Percentiles rank a stretch among this genome's conserved stretches.
These are phyloP conservation scores for Russula compacta DNA, from an alignment of 768 basidiomycete genomes.

Conservation along the genomic window DNA sequence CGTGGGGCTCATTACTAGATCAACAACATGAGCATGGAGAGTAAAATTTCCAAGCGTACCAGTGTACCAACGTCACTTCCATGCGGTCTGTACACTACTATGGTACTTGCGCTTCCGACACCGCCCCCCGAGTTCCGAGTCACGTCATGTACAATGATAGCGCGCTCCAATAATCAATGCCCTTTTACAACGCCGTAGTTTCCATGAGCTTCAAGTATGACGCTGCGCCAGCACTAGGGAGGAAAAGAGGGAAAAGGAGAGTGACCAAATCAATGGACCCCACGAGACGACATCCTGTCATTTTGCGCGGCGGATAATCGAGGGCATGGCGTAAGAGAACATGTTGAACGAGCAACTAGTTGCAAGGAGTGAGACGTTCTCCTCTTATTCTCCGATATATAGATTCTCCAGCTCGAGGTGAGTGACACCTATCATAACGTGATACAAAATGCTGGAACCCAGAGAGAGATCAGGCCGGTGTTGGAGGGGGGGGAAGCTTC, in stretches of 20 bases:
- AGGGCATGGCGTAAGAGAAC: background rate
- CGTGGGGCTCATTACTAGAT: constrained; percentile 23
- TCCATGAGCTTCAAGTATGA: constrained; percentile 40
- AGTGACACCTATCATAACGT: background rate
- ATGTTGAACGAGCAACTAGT: background rate
- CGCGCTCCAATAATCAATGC: background rate
- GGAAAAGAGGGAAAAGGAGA: too few species aligned
- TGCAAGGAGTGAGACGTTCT: too few species aligned
- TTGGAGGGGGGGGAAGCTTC: background rate
- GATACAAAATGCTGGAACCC: too few species aligned
- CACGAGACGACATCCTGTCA: background rate
- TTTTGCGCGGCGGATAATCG: background rate
- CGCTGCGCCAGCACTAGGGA: constrained; percentile 30
- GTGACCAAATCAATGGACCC: constrained; percentile 12
- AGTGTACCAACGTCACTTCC: background rate
- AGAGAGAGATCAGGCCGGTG: background rate
- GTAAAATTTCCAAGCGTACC: background rate
- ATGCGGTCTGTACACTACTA: background rate
- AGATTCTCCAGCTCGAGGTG: background rate
- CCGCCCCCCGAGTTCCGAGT: background rate
- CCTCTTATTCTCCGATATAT: too few species aligned
- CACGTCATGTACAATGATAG: too few species aligned
- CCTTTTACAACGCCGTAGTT: background rate
- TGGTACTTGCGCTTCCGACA: background rate
- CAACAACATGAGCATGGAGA: background rate